Percentiles rank a stretch among this genome's conserved stretches.
Conservation (phyloP, 108 stramenopile genomes). For the Nannochloropsis oceanica region DNA sequence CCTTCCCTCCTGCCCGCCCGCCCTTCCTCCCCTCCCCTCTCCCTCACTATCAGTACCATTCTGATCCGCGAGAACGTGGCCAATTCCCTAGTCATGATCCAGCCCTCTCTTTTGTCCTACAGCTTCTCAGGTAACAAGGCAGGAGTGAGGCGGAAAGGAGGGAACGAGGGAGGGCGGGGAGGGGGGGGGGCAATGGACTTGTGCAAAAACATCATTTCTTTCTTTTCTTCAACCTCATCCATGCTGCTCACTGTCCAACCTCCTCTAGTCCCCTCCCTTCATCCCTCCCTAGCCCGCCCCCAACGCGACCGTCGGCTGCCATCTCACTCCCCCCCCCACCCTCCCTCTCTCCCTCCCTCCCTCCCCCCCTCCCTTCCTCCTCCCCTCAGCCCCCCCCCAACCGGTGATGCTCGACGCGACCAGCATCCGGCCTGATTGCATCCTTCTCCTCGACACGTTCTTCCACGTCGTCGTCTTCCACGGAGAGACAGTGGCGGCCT, state of each 20-base stretch:
- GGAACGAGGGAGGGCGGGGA: neutral
- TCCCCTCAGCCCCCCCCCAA: conserved; percentile 43
- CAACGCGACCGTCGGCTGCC: no score
- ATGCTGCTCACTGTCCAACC: no score
- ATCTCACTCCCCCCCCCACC: no score
- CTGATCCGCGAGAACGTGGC: conserved; percentile 73
- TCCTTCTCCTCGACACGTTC: conserved; percentile 94
- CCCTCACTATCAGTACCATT: conserved; percentile 34
- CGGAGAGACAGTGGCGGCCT: conserved; percentile 97
- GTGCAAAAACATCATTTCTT: neutral
- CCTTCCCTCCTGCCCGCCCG: no score
- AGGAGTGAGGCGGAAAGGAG: neutral
- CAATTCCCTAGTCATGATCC: conserved; percentile 96
- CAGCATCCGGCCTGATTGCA: conserved; percentile 79
- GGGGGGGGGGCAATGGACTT: neutral
- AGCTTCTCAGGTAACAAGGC: conserved; percentile 26
- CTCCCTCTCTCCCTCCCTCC: neutral
- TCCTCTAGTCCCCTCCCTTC: no score
- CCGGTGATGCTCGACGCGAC: neutral
- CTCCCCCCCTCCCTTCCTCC: neutral
- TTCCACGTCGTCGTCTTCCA: conserved; percentile 99
- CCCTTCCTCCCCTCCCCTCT: neutral
- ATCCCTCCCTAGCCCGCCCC: no score
- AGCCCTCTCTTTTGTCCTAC: conserved; percentile 93
- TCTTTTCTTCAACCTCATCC: neutral